Evolutionary conservation across 208 protist species (phyloP).

Genomic region (Trypanosoma cruzi): DNA sequence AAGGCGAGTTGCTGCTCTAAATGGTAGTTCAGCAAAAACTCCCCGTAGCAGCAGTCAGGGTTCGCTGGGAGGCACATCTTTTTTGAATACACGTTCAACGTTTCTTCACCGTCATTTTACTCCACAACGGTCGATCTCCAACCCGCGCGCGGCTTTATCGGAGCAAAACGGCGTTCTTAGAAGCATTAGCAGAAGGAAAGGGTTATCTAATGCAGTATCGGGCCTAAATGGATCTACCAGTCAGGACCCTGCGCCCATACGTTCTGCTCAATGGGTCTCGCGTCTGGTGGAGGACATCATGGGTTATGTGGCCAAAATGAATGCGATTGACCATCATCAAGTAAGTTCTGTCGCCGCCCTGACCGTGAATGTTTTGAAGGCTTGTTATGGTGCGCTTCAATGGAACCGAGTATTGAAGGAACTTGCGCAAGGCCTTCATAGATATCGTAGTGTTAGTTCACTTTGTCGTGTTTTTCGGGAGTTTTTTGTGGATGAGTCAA

Average conservation of each 20-base stretch:
- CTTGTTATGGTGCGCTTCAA: conserved; percentile 42
- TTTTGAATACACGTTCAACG: conserved; percentile 9
- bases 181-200: not conserved
- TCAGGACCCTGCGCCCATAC: not conserved
- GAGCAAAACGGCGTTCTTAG: not conserved
- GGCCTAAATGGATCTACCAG: not conserved
- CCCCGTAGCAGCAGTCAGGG: not conserved
- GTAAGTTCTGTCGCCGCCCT: conserved; percentile 39
- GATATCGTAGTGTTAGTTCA: conserved; percentile 37
- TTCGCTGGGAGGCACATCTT: conserved; percentile 2
- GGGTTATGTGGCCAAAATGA: conserved; percentile 13
- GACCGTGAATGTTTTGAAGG: conserved; percentile 29
- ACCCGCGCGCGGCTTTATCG: not conserved
- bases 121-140: not conserved
- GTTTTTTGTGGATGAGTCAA: conserved; percentile 44
- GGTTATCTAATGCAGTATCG: too few relatives aligned
- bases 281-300: conserved; percentile 27
- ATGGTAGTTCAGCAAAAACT: not conserved
- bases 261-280: conserved; percentile 29
- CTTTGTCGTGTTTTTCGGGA: conserved; percentile 42
- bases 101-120: conserved; percentile 12
- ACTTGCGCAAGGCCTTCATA: conserved; percentile 39
- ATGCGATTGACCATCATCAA: not conserved
- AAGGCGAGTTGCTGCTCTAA: not conserved
- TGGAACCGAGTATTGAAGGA: conserved; percentile 48